Evolutionary conservation across 2,329 filamentous ascomycete genomes (phyloP).

Genomic region (Penicillium fuscoglaucum): DNA sequence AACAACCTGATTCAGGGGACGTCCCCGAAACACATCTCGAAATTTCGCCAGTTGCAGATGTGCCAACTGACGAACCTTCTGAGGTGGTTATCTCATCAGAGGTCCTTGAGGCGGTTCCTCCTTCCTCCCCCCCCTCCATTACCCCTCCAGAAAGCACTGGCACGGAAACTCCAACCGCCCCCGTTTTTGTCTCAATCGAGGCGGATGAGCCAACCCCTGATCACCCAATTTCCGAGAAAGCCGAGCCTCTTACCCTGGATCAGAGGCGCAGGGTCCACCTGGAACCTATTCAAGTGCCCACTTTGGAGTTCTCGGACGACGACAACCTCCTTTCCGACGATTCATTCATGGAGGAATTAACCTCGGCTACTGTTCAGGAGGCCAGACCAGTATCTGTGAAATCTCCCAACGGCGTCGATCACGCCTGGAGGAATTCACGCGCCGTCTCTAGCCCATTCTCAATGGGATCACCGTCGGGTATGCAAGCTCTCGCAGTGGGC

Average conservation of each 20-base stretch:
- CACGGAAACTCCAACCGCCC: conserved; percentile 21
- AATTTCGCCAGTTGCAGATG: conserved; percentile 17
- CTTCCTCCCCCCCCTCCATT: conserved; percentile 21
- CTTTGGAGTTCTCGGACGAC: conserved; percentile 44
- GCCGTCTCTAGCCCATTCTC: conserved; percentile 44
- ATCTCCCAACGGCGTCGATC: conserved; percentile 58
- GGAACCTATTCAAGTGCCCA: conserved; percentile 55
- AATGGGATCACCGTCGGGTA: conserved; percentile 27
- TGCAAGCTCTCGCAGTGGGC: conserved; percentile 35
- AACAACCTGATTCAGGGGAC: conserved; percentile 25
- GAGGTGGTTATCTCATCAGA: conserved; percentile 16
- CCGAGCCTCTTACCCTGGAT: conserved; percentile 28
- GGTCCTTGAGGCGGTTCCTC: conserved; percentile 18
- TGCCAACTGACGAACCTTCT: conserved; percentile 19
- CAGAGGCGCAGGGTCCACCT: conserved; percentile 39
- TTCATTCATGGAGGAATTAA: conserved; percentile 79
- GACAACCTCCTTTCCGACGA: conserved; percentile 60
- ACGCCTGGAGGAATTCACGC: conserved; percentile 40
- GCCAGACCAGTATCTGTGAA: conserved; percentile 79
- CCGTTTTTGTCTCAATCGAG: conserved; percentile 22
- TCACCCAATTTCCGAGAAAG: conserved; percentile 21
- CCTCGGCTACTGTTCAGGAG: conserved; percentile 77
- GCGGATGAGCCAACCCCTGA: conserved; percentile 28
- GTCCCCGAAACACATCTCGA: conserved; percentile 24
- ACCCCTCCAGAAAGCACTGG: conserved; percentile 17